Base-by-base conservation (phyloP, 2,329 filamentous ascomycete genomes). In the Paecilomyces sp. region DNA sequence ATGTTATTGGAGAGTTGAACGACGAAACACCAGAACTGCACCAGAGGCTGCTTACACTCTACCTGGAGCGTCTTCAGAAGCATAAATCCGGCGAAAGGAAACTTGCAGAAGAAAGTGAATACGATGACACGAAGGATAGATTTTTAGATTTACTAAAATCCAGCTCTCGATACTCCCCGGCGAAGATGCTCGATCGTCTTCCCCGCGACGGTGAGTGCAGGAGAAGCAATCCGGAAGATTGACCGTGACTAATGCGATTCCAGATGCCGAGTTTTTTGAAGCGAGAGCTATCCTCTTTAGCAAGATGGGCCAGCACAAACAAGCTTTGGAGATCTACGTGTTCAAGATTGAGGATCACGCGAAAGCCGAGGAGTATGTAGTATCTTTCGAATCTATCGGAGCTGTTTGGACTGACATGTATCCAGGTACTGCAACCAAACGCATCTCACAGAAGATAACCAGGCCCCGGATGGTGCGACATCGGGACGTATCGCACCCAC, bases 261-360 rank as follows among this genome's bases (percentile, higher is more conserved):
- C 64, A 93, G 91, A 97, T 71, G 81, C 92, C 0, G 81, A 85
- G 2, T 97, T 97, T 68, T 96, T 89, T 73, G 93, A 97, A 72
- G 87, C 91, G 1, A 87, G 93, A 62, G 94, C 94, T 6, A 88
- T 97, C 53, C 88, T 97, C 22, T 84, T 97, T 47, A 92, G 91
- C 74, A 95, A 94, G 67, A 96, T 97, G 90, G 91, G 91, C 6
- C 89, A 93, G 67, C 92, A 99, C 77, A 92, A 91, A 71, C 92
- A 97, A 75, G 94, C 94, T 0, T 79, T 99, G n/a, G 89, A 94
- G 71, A 96, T 99, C 57, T 99, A 96, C 72, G 93, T 97, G 30
- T 99, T 97, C 77, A 94, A 93, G 73, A 85, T 99, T 73, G 80
- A 89, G 65, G 88, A 96, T 72, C 93, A 90, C 63, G 80, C 79